These are phyloP conservation scores for Saccharomycopsis fibuligera DNA, from an alignment of 805 yeast species.

Conservation along the genomic window DNA sequence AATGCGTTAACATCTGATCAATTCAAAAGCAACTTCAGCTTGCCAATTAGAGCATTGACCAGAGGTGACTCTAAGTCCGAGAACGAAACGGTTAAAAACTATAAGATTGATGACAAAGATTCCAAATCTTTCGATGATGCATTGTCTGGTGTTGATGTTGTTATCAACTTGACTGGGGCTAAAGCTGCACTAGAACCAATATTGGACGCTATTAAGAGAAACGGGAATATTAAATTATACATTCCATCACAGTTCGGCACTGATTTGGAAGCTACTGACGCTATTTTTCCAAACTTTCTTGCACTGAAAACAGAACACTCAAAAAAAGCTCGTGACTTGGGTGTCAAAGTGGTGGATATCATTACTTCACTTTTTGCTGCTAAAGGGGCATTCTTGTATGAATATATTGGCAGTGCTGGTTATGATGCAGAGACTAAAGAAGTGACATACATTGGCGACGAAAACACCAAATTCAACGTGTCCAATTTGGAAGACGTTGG, in stretches of 20 bases:
- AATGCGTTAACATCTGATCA: constrained; percentile 38
- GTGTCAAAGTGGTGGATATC: constrained; percentile 43
- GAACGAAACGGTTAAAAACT: constrained; percentile 35
- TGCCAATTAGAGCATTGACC: constrained; percentile 48
- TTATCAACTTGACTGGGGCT: constrained; percentile 39
- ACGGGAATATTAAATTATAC: constrained; percentile 7
- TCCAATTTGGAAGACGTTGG: constrained; percentile 39
- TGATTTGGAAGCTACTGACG: constrained; percentile 30
- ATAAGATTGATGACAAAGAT: constrained; percentile 30
- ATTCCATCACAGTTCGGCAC: constrained; percentile 43
- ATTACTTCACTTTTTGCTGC: constrained; percentile 34
- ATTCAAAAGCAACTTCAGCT: constrained; percentile 36
- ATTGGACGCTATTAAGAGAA: constrained; percentile 45
- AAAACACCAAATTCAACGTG: constrained; percentile 31
- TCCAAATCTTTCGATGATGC: constrained; percentile 29
- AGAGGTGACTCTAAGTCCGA: no score
- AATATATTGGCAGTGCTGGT: constrained; percentile 1
- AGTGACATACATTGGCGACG: constrained; percentile 37
- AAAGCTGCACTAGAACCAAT: constrained; percentile 32
- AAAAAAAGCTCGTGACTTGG: constrained; percentile 33
- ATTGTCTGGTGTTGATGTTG: constrained; percentile 43
- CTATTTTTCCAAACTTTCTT: constrained; percentile 32
- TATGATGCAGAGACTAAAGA: constrained; percentile 31
- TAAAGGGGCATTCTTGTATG: constrained; percentile 29
- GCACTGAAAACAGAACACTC: constrained; percentile 33